A percentile compares a stretch with the other conserved stretches of the same genome.
Evolutionary conservation across 768 basidiomycete genomes (phyloP).

Genomic region (Macrolepiota dolichaula): DNA sequence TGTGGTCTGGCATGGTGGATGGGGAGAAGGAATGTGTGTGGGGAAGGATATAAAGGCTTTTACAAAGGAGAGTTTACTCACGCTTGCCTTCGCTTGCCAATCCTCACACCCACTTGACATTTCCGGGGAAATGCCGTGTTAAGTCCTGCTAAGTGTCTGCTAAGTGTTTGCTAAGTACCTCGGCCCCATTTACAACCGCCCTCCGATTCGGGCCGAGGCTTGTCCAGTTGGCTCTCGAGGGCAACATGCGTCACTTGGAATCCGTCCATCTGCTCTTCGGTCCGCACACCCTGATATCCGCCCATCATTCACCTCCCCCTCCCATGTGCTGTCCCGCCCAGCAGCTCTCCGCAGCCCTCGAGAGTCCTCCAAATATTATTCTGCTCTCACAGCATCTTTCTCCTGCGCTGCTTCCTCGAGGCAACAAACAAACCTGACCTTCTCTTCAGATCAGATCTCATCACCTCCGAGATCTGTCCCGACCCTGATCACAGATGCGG

Average conservation of each 20-base stretch:
- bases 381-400: background rate
- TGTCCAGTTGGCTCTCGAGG: background rate
- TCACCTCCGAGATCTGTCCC: slow-evolving; percentile 1
- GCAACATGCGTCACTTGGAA: background rate
- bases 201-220: slow-evolving; percentile 11
- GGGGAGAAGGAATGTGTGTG: slow-evolving; percentile 3
- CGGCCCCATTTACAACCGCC: background rate
- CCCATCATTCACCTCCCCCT: background rate
- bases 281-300: slow-evolving; percentile 4
- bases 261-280: slow-evolving; percentile 9
- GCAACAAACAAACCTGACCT: background rate
- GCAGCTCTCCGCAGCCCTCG: background rate
- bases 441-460: slow-evolving; percentile 4
- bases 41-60: slow-evolving; percentile 8
- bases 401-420: slow-evolving; percentile 1
- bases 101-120: background rate
- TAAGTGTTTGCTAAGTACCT: slow-evolving; percentile 2
- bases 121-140: slow-evolving; percentile 1
- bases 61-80: background rate
- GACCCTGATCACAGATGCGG: slow-evolving; percentile 12
- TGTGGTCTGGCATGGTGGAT: slow-evolving; percentile 15
- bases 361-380: background rate
- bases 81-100: slow-evolving; percentile 1
- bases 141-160: slow-evolving; percentile 2
- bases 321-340: background rate